Conservation (phyloP, 2,329 filamentous ascomycete genomes). For the Diaporthe ilicicola region DNA sequence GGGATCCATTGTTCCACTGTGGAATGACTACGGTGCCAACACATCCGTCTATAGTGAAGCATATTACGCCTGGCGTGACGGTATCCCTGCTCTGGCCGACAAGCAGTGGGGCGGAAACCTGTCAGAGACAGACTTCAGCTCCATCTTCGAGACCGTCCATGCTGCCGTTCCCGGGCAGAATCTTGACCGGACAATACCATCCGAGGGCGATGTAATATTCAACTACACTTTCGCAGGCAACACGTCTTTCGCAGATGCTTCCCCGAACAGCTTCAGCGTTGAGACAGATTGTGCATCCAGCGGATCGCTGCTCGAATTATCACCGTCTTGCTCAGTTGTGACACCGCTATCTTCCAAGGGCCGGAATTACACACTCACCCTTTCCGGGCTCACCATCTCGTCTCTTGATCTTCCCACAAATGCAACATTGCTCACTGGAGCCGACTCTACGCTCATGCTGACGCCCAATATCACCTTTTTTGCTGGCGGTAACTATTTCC, state of each 20-base stretch:
- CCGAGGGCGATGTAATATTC: constrained; percentile 45
- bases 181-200: constrained; percentile 53
- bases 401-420: constrained; percentile 43
- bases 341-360: constrained; percentile 63
- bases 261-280: constrained; percentile 52
- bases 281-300: constrained; percentile 45
- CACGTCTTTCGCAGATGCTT: constrained; percentile 43
- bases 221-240: constrained; percentile 43
- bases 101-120: constrained; percentile 63
- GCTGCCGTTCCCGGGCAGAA: constrained; percentile 56
- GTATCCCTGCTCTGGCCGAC: constrained; percentile 59
- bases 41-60: constrained; percentile 59
- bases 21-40: constrained; percentile 65
- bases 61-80: constrained; percentile 60
- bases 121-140: constrained; percentile 47
- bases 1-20: constrained; percentile 58
- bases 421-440: constrained; percentile 51
- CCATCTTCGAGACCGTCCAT: constrained; percentile 49
- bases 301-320: constrained; percentile 43
- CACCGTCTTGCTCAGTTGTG: constrained; percentile 49
- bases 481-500: constrained; percentile 46
- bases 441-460: constrained; percentile 53
- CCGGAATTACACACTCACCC: constrained; percentile 62
- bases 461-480: constrained; percentile 48
- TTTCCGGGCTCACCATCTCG: constrained; percentile 47